Conservation (phyloP, 2,329 filamentous ascomycete species). For the Trichoderma sp. region DNA sequence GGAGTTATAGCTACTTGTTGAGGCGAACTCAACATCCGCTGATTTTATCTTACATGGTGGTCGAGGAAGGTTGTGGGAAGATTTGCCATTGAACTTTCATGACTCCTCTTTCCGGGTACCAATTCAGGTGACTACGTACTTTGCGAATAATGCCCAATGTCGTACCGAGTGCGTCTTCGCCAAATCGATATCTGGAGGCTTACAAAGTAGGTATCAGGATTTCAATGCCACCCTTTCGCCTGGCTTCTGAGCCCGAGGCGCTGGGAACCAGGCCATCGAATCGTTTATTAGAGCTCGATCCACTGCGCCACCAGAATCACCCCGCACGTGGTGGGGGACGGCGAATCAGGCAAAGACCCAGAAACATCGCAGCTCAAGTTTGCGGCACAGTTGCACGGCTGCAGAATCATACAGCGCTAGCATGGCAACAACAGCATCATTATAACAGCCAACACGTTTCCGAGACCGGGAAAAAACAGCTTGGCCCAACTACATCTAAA, state of each 20-base stretch:
- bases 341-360: background rate
- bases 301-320: background rate
- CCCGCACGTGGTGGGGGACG: slow-evolving; percentile 19
- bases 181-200: background rate
- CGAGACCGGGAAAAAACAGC: background rate
- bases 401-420: background rate
- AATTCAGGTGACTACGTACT: background rate
- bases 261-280: background rate
- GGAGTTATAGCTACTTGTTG: background rate
- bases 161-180: background rate
- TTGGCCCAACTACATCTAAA: background rate
- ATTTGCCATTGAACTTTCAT: background rate
- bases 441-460: background rate
- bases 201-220: background rate
- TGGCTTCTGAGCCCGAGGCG: slow-evolving; percentile 1
- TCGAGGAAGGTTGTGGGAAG: background rate
- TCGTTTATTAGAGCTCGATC: background rate
- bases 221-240: background rate
- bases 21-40: background rate
- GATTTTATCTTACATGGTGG: background rate
- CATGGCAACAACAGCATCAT: background rate
- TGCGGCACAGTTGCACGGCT: background rate
- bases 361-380: background rate
- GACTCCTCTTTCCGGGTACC: background rate
- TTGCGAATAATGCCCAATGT: background rate